phyloP scores from a whole-genome alignment of 78 protist genomes.

The Creolimax fragrantissima region DNA sequence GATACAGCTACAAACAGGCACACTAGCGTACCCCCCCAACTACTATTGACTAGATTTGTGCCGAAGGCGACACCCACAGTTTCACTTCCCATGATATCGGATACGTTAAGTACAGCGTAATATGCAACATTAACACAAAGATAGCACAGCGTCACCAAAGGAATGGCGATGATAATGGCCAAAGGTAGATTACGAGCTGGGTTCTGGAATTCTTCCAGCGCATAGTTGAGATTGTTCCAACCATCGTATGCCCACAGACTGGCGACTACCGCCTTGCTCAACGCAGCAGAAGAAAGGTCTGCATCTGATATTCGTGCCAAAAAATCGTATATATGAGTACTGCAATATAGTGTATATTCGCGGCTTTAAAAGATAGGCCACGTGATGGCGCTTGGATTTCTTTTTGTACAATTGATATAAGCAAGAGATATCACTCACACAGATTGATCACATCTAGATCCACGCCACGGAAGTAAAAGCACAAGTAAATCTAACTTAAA shows the following conservation, averaged over 20 bases:
- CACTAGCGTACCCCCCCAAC: neutral
- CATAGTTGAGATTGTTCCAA: conserved; percentile 24
- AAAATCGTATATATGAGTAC: too few relatives aligned
- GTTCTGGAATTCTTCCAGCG: conserved; percentile 5
- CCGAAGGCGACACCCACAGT: neutral
- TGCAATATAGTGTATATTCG: too few relatives aligned
- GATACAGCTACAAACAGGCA: neutral
- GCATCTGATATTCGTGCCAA: too few relatives aligned
- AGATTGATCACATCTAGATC: too few relatives aligned
- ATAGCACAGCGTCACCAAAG: neutral
- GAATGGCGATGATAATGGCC: conserved; percentile 20
- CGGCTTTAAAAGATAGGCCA: too few relatives aligned
- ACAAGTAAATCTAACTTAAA: too few relatives aligned
- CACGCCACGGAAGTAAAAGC: too few relatives aligned
- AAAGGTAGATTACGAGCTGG: neutral
- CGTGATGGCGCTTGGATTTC: too few relatives aligned
- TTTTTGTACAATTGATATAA: too few relatives aligned
- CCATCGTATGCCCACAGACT: conserved; percentile 41
- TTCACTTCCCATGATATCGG: neutral
- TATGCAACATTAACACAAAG: conserved; percentile 22
- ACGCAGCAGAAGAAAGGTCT: neutral
- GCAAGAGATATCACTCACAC: too few relatives aligned
- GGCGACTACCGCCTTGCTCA: conserved; percentile 6
- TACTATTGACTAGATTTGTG: neutral
- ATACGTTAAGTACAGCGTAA: neutral